Evolutionary conservation across 345 rosid genomes (phyloP), one percentile per base, ranked within the genome.

Genomic region (Garcia nutans): DNA sequence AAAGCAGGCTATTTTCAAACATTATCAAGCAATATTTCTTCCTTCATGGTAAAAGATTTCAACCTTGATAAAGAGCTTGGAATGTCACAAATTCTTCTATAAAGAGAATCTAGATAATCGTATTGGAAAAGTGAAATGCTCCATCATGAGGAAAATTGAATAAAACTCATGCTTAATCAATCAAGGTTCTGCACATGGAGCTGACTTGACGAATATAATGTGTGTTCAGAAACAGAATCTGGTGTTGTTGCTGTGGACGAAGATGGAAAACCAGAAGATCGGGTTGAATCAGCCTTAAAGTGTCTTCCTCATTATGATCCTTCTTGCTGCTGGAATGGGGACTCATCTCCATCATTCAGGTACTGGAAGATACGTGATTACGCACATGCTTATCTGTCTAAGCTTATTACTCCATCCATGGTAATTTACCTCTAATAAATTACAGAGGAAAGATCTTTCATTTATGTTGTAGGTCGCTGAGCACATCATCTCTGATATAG

Each of bases 321-420:
- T 68, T 78, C 91, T 73, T 84, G 54, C 71, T 68, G 67, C 87
- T 85, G 85, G 70, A 84, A 72, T 42, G 73, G 65, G 16, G 86
- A 83, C 68, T 64, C 74, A 3, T 52, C 65, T 67, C 44, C 83
- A 50, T 82, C 90, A 17, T 93, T 91, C 59, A 85, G 89, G 65
- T 93, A 91, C 73, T 90, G 97, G 95, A 93, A 88, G 89, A 91
- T 93, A 79, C 97, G 97, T 33, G 98, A 93, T 83, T 93, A 84
- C 80, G 98, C 89, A 1, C 75, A 88, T 86, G 92, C 91, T 74
- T 93, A 93, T 85, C 90, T 88, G 72, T 86, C 95, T 31, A 89
- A 88, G 82, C 82, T 90, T 71, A 87, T 83, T 55, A 90, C 95
- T 10, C 98, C 98, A 64, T 83, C 86, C 50, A 78, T 72, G 88